These are phyloP conservation scores for Erythrobasidium hasegawianum DNA, from an alignment of 1,284 basidiomycete genomes.

Conservation along the genomic window DNA sequence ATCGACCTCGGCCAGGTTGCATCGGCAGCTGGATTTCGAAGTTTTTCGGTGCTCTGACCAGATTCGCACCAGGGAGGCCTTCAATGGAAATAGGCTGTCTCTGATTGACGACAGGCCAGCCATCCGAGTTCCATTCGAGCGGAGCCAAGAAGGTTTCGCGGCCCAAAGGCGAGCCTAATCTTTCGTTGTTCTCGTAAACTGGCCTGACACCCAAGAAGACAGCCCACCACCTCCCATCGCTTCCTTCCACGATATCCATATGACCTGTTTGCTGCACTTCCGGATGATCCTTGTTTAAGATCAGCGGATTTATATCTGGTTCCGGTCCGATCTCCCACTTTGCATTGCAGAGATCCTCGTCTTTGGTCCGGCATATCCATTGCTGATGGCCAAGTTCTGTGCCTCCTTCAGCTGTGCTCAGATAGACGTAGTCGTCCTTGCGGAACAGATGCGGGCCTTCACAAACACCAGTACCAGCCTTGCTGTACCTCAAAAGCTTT, in stretches of 20 bases:
- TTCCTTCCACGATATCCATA: slow-evolving; percentile 37
- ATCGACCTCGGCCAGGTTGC: not conserved
- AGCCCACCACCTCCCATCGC: slow-evolving; percentile 37
- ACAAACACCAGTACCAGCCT: slow-evolving; percentile 36
- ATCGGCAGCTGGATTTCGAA: not conserved
- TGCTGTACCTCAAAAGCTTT: slow-evolving; percentile 35
- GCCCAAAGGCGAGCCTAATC: slow-evolving; percentile 22
- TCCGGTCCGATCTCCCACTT: slow-evolving; percentile 39
- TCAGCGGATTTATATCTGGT: slow-evolving; percentile 36
- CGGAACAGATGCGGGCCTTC: slow-evolving; percentile 45
- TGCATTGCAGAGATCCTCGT: slow-evolving; percentile 27
- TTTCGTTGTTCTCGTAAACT: slow-evolving; percentile 4
- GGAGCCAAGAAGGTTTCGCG: slow-evolving; percentile 38
- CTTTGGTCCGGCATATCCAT: slow-evolving; percentile 38
- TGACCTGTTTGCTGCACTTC: slow-evolving; percentile 38
- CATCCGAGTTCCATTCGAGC: slow-evolving; percentile 33
- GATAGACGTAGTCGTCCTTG: slow-evolving; percentile 42
- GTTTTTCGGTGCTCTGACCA: not conserved
- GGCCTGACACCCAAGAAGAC: slow-evolving; percentile 36
- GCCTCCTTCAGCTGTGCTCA: slow-evolving; percentile 45
- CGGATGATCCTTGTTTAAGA: slow-evolving; percentile 34
- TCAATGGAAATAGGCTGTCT: slow-evolving; percentile 14
- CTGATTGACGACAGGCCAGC: slow-evolving; percentile 38
- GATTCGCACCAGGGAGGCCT: not conserved
- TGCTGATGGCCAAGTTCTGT: slow-evolving; percentile 43